Base-by-base conservation (phyloP, 1,284 basidiomycete species). In the Phellopilus nigrolimitatus region DNA sequence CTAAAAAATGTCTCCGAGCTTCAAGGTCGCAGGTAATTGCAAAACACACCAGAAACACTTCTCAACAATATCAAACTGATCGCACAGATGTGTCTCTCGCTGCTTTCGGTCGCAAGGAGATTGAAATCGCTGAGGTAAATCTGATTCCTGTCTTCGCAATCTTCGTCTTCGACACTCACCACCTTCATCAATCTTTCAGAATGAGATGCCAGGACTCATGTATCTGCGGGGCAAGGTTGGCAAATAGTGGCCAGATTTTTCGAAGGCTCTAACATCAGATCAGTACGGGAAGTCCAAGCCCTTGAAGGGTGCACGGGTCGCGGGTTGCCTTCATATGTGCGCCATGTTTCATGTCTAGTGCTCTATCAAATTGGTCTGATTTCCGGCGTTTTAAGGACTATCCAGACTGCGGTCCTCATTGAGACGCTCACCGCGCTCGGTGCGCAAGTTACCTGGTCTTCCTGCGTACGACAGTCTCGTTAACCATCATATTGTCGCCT, bases 381-480 rank as follows among this genome's bases (percentile, higher is more conserved):
- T 19, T 44, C 24, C 36, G 22, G 25, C 40, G 50, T 57, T 54
- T 22, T 13, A 45, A 90, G 91, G 91, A 95, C 93, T 64, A 93
- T 95, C 66, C 94, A 97, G 72, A 97, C 95, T 57, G 91, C 93
- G 48, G 91, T 95, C 63, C 85, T 95, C 70, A 97, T 97, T 68
- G 94, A 97, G 79, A 97, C 94, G 57, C 80, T 99, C 62, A 88
- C 84, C 60, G 87, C 86, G 60, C 85, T 99, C 64, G 95, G 95
- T 68, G 95, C 97, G 59, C 88, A 98, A 72, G 95, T 99, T 58
- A 84, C 95, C 62, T 99, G 95, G 97, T 99, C 97, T 41, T 99
- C 95, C 63, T 97, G 95, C 77, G 88, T 90, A 68, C 53, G 84
- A 75, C 44, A 30, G 25, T 21, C n/a, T 41, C 9, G 22, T 44